phyloP scores from a whole-genome alignment of 768 basidiomycete species.

The Chalciporus piperatus region DNA sequence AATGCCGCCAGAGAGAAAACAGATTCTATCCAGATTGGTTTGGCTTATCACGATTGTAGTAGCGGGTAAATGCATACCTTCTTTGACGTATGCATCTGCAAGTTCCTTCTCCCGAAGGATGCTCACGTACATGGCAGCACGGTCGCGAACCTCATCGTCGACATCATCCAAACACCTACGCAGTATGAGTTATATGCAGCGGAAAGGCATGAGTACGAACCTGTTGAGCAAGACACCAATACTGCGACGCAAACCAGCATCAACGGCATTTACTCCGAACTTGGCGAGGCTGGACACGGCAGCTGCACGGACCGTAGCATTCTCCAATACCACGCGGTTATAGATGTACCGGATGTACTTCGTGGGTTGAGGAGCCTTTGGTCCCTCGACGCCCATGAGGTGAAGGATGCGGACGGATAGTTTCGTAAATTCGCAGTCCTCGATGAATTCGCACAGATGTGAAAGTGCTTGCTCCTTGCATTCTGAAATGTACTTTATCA shows the following conservation, averaged over 20 bases:
- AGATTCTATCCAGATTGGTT: conserved; percentile 61
- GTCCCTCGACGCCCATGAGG: conserved; percentile 92
- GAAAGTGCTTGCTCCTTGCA: conserved; percentile 97
- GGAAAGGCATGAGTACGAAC: conserved; percentile 38
- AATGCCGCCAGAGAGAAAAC: conserved; percentile 88
- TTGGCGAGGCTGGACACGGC: conserved; percentile 94
- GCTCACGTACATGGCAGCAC: conserved; percentile 91
- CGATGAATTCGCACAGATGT: conserved; percentile 98
- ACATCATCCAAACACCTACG: conserved; percentile 93
- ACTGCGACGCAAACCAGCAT: conserved; percentile 76
- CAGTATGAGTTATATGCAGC: conserved; percentile 2
- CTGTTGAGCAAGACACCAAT: conserved; percentile 83
- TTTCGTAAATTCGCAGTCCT: conserved; percentile 99
- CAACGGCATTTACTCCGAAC: conserved; percentile 88
- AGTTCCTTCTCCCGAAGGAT: conserved; percentile 76
- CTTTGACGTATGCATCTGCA: conserved; percentile 86
- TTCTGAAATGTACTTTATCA: conserved; percentile 97
- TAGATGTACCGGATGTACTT: conserved; percentile 99
- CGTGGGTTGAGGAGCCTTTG: conserved; percentile 91
- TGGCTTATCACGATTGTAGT: background rate
- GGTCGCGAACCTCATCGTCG: conserved; percentile 97
- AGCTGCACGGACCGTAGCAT: conserved; percentile 95
- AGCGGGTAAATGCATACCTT: conserved; percentile 55
- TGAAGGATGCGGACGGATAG: conserved; percentile 96
- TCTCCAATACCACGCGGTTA: conserved; percentile 98